A percentile compares a stretch with the other conserved stretches of the same genome.
These are phyloP conservation scores for Hyphopichia burtonii DNA, from an alignment of 1,139 yeast genomes.

Conservation along the genomic window DNA sequence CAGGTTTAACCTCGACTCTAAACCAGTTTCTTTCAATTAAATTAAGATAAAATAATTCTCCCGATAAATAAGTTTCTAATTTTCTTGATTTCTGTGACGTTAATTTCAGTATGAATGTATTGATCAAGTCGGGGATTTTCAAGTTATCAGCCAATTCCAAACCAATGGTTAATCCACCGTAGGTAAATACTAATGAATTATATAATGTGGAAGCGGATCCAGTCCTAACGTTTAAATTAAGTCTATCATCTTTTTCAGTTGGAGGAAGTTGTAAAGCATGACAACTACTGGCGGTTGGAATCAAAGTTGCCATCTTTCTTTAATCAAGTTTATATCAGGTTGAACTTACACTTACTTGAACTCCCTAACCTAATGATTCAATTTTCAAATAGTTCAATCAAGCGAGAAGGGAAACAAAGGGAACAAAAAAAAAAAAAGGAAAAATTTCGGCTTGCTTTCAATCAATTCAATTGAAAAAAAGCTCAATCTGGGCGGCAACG, in stretches of 20 bases:
- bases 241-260: slow-evolving; percentile 42
- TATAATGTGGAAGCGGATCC: slow-evolving; percentile 62
- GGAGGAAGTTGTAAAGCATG: slow-evolving; percentile 49
- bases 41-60: slow-evolving; percentile 56
- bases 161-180: slow-evolving; percentile 69
- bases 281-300: slow-evolving; percentile 52
- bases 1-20: slow-evolving; percentile 24
- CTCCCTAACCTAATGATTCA: too few species aligned
- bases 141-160: slow-evolving; percentile 40
- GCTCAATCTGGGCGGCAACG: too few species aligned
- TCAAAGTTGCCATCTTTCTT: slow-evolving; percentile 38
- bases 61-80: slow-evolving; percentile 49
- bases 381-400: too few species aligned
- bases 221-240: slow-evolving; percentile 57
- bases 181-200: slow-evolving; percentile 58
- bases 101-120: slow-evolving; percentile 27
- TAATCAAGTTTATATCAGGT: not conserved
- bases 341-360: too few species aligned
- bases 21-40: slow-evolving; percentile 59
- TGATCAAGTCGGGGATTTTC: slow-evolving; percentile 30
- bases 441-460: too few species aligned
- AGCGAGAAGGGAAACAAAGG: too few species aligned
- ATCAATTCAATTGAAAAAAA: too few species aligned
- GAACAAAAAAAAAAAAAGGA: too few species aligned
- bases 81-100: slow-evolving; percentile 26